Conservation (phyloP, 768 basidiomycete species). For the Clavulina sp. region DNA sequence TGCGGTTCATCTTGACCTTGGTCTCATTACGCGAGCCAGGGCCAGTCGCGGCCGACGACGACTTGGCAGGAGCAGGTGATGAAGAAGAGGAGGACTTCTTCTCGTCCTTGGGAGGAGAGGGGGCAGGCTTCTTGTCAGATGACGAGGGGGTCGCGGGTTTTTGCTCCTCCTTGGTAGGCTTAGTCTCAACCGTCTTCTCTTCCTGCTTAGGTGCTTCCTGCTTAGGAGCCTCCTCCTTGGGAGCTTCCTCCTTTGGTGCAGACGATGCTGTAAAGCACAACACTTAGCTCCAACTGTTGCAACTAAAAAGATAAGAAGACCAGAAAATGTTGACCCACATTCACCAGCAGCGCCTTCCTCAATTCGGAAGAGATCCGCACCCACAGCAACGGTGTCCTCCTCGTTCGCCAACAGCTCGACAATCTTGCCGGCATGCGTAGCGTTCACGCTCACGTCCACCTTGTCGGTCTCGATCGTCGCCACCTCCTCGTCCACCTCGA, state of each 20-base stretch:
- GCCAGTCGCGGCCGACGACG: conserved; percentile 20
- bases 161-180: no score
- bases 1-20: conserved; percentile 94
- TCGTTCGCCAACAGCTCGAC: conserved; percentile 72
- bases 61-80: conserved; percentile 20
- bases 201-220: conserved; percentile 23
- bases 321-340: neutral
- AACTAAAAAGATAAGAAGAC: neutral
- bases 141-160: conserved; percentile 10
- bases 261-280: neutral
- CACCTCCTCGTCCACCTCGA: conserved; percentile 86
- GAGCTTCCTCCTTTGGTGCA: conserved; percentile 11
- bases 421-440: conserved; percentile 74
- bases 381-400: conserved; percentile 87
- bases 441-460: conserved; percentile 95
- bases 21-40: conserved; percentile 65
- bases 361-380: conserved; percentile 83
- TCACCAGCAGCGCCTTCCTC: conserved; percentile 30
- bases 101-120: conserved; percentile 21
- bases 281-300: neutral
- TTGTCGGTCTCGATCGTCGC: conserved; percentile 99
- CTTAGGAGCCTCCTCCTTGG: conserved; percentile 23
- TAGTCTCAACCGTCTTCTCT: neutral
- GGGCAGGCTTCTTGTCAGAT: conserved; percentile 18
- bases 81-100: conserved; percentile 20